These are phyloP conservation scores for Lactuca saligna DNA, from an alignment of 129 eudicot genomes.

Conservation along the genomic window DNA sequence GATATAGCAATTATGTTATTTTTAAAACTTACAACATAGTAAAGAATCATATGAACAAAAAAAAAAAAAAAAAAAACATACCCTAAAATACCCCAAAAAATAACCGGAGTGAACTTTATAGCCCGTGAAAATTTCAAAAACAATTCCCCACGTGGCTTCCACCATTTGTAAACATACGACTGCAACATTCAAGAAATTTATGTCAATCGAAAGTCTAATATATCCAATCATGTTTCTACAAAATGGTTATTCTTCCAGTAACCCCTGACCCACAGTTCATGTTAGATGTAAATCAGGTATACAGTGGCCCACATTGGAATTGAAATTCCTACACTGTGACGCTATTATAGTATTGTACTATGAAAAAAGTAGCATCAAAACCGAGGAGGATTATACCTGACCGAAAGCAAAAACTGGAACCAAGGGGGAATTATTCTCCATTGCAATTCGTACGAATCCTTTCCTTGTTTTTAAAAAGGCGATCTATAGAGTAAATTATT, in stretches of 20 bases:
- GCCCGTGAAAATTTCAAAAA: constrained; percentile 64
- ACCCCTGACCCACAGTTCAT: no score
- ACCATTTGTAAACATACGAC: constrained; percentile 91
- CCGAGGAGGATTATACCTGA: constrained; percentile 48
- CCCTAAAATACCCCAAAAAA: constrained; percentile 96
- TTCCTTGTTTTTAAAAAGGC: constrained; percentile 67
- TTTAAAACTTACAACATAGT: neutral
- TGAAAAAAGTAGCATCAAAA: neutral
- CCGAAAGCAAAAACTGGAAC: constrained; percentile 97
- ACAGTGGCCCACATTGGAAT: neutral
- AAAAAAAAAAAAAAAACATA: constrained; percentile 41
- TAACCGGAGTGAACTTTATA: constrained; percentile 72
- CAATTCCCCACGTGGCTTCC: constrained; percentile 85
- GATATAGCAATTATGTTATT: neutral
- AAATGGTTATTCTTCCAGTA: neutral
- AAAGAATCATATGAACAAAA: constrained; percentile 8
- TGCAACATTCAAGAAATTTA: constrained; percentile 37
- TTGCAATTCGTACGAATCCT: constrained; percentile 88
- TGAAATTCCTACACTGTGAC: no score
- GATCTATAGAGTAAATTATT: constrained; percentile 34
- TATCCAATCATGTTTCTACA: neutral
- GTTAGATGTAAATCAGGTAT: neutral
- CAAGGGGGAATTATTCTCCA: constrained; percentile 78
- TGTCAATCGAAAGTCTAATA: constrained; percentile 3
- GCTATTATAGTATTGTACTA: no score